phyloP scores from a whole-genome alignment of 495 filamentous ascomycete species.

The Emericellopsis terricola region DNA sequence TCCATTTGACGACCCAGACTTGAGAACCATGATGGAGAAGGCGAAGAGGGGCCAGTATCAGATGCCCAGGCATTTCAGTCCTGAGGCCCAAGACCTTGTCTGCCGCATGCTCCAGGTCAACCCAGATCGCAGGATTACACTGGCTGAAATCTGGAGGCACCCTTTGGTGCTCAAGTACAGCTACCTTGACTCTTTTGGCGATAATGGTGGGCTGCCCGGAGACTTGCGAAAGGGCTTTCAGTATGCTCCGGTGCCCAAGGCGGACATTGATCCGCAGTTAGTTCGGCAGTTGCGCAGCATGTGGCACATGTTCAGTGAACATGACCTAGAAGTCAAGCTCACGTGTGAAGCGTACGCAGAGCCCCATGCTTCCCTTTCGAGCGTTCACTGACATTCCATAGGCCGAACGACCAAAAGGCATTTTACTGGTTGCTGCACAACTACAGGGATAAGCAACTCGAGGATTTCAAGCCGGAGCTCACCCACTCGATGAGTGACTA shows the following conservation, averaged over 20 bases:
- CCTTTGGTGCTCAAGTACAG: constrained; percentile 69
- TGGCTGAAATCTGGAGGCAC: constrained; percentile 68
- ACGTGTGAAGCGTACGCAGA: constrained; percentile 42
- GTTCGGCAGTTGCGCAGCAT: constrained; percentile 69
- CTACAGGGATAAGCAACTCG: constrained; percentile 64
- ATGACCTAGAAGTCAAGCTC: constrained; percentile 48
- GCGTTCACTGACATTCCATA: constrained; percentile 18
- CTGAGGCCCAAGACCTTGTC: constrained; percentile 66
- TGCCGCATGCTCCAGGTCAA: constrained; percentile 51
- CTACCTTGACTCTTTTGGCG: constrained; percentile 35
- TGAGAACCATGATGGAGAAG: constrained; percentile 40
- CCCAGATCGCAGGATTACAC: constrained; percentile 56
- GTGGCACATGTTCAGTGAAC: constrained; percentile 66
- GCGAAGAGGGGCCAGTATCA: constrained; percentile 54
- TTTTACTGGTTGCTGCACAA: constrained; percentile 74
- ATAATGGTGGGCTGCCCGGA: constrained; percentile 8
- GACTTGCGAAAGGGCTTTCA: constrained; percentile 10
- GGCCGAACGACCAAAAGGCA: constrained; percentile 71
- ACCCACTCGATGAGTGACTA: constrained; percentile 74
- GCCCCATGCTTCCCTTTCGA: background rate
- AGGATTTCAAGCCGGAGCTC: constrained; percentile 62
- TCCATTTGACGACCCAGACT: constrained; percentile 56
- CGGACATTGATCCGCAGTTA: constrained; percentile 58
- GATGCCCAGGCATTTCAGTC: constrained; percentile 48
- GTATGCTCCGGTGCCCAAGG: constrained; percentile 15